A percentile compares a stretch with the other conserved stretches of the same genome.
These are phyloP conservation scores for Candolleomyces efflorescens DNA, from an alignment of 768 basidiomycete species.

Conservation along the genomic window DNA sequence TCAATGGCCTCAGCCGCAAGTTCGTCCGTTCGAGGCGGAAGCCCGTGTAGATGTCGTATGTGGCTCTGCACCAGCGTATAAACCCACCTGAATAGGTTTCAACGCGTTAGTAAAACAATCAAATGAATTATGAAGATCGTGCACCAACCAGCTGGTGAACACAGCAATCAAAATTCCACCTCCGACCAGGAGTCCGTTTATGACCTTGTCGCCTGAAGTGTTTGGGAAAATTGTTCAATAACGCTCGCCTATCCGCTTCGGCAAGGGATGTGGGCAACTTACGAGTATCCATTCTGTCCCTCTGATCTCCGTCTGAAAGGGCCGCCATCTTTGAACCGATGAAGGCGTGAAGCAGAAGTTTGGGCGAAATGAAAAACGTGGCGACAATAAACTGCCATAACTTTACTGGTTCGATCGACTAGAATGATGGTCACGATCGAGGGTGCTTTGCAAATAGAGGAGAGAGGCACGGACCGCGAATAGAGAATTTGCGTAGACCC, in stretches of 20 bases:
- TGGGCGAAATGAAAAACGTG: conserved; percentile 68
- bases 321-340: conserved; percentile 72
- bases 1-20: conserved; percentile 58
- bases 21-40: conserved; percentile 46
- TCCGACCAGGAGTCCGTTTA: conserved; percentile 58
- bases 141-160: conserved; percentile 61
- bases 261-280: conserved; percentile 19
- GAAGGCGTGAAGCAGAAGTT: conserved; percentile 68
- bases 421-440: neutral
- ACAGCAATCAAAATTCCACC: conserved; percentile 56
- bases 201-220: conserved; percentile 51
- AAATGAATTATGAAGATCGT: conserved; percentile 3
- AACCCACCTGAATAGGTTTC: conserved; percentile 44
- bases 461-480: conserved; percentile 55
- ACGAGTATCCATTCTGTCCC: conserved; percentile 75
- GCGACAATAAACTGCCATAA: conserved; percentile 75
- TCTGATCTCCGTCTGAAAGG: conserved; percentile 72
- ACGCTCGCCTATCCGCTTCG: neutral
- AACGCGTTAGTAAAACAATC: conserved; percentile 9
- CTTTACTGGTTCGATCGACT: conserved; percentile 73
- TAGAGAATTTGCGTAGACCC: conserved; percentile 81
- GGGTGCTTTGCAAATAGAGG: neutral
- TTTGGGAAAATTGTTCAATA: conserved; percentile 4
- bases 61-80: conserved; percentile 62
- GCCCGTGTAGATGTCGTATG: conserved; percentile 48